Conservation (phyloP, 176 grass and related monocot species). For the Microstegium vimineum region DNA sequence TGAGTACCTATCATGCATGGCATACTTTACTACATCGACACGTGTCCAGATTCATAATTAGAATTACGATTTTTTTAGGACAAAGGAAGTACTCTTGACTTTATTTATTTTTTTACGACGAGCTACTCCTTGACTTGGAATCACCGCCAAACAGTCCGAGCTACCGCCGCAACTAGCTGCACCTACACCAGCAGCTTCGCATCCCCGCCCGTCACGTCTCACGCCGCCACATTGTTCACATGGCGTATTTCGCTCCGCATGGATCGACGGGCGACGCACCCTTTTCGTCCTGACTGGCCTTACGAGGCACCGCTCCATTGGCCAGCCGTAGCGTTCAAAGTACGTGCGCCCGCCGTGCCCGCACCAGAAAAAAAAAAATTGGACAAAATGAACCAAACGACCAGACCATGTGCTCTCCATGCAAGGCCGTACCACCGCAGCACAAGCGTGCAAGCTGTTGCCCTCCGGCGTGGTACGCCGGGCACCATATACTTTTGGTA, state of each 20-base stretch:
- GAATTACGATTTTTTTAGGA: too few relatives aligned
- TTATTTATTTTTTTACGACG: too few relatives aligned
- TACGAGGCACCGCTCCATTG: background rate
- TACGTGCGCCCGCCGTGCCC: too few relatives aligned
- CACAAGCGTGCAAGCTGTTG: background rate
- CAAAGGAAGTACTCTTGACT: too few relatives aligned
- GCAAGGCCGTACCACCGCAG: background rate
- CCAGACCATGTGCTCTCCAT: background rate
- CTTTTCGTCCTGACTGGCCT: background rate
- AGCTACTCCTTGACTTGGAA: background rate
- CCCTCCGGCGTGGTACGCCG: background rate
- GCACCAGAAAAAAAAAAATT: background rate
- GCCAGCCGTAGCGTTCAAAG: background rate
- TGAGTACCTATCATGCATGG: background rate
- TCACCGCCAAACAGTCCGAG: background rate
- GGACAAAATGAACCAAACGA: background rate
- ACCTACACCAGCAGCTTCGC: background rate
- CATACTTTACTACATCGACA: background rate
- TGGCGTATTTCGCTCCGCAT: background rate
- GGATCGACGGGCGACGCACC: background rate
- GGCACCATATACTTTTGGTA: background rate
- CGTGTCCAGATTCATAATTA: too few relatives aligned
- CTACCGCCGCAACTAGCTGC: background rate
- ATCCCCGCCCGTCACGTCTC: background rate
- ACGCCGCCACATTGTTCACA: conserved; percentile 28